Percentiles rank a stretch among this genome's conserved stretches.
These are phyloP conservation scores for Decorospora gaudefroyi DNA, from an alignment of 2,329 filamentous ascomycete species.

Conservation along the genomic window DNA sequence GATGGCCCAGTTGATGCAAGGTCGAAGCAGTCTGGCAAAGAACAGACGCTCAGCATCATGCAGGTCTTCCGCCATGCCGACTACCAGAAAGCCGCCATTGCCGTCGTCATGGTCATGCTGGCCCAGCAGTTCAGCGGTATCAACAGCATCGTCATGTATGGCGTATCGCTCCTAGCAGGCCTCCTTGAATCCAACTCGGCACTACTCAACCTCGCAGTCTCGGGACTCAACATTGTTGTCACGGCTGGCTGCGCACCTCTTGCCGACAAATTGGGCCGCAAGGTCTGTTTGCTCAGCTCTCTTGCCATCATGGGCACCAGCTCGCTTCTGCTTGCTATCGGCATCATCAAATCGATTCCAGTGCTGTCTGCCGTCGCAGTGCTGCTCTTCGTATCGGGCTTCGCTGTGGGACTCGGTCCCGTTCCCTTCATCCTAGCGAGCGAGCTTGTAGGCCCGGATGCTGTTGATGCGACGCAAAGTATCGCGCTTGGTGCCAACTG, in stretches of 20 bases:
- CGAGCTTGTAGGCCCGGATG: conserved; percentile 87
- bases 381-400: conserved; percentile 83
- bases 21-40: conserved; percentile 34
- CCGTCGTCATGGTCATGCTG: conserved; percentile 90
- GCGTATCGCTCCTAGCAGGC: conserved; percentile 81
- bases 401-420: conserved; percentile 87
- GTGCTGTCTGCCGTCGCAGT: conserved; percentile 80
- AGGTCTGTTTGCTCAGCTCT: conserved; percentile 79
- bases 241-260: conserved; percentile 82
- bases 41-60: conserved; percentile 51
- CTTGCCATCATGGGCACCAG: conserved; percentile 82
- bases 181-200: conserved; percentile 81
- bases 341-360: conserved; percentile 74
- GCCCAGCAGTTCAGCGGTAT: conserved; percentile 89
- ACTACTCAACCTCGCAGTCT: conserved; percentile 84
- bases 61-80: conserved; percentile 67
- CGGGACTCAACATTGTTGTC: conserved; percentile 80
- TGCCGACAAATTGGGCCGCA: conserved; percentile 85
- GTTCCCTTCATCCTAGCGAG: conserved; percentile 94
- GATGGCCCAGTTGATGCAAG: conserved; percentile 32
- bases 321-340: conserved; percentile 76
- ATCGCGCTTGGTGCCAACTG: conserved; percentile 88
- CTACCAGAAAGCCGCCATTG: conserved; percentile 80
- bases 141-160: conserved; percentile 99
- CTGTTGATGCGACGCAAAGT: conserved; percentile 87